Base-by-base conservation (phyloP, 2,329 filamentous ascomycete species). In the Epichloe elymi region DNA sequence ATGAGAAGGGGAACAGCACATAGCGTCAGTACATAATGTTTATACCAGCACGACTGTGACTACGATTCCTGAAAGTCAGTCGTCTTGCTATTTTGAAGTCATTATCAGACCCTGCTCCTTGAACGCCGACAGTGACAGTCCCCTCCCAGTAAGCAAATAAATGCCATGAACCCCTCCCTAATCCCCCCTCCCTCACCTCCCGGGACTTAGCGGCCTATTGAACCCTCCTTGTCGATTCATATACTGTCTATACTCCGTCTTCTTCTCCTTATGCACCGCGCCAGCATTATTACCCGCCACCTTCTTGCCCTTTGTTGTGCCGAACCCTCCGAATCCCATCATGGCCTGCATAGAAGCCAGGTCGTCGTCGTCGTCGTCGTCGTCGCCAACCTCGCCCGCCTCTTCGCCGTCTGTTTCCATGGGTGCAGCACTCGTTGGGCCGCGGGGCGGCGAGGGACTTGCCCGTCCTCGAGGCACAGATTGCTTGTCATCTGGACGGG, bases 191-290 rank as follows among this genome's bases (percentile, higher is more conserved):
- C 5, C n/a, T 59, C 52, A 74, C 47, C 72, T 60, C 19, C 66
- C 64, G 19, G 80, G 81, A 65, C 83, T 86, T 49, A 90, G 70
- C 44, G 86, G 86, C 59, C 86, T 70, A 65, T 91, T 93, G 72
- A 93, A 93, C 5, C 86, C 86, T 51, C 86, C 86, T 48, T 82
- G 74, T 51, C 86, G 78, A 63, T 93, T 93, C 82, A 98, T 98
- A 68, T 98, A 98, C 77, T 98, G 93, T 59, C 93, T 78, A 63
- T 96, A 97, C 73, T 94, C 80, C 14, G 84, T 86, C 79, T 88
- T 90, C 80, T 95, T 96, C 70, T 93, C 88, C 74, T 93, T 96
- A 58, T 84, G 75, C 49, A 96, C 82, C 0, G 75, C 88, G 51
- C 86, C 90, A 41, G 84, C 80, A 63, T 89, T 82, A 64, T 98